These are phyloP conservation scores for Cubamyces sp. DNA, from an alignment of 768 basidiomycete genomes.

Conservation along the genomic window DNA sequence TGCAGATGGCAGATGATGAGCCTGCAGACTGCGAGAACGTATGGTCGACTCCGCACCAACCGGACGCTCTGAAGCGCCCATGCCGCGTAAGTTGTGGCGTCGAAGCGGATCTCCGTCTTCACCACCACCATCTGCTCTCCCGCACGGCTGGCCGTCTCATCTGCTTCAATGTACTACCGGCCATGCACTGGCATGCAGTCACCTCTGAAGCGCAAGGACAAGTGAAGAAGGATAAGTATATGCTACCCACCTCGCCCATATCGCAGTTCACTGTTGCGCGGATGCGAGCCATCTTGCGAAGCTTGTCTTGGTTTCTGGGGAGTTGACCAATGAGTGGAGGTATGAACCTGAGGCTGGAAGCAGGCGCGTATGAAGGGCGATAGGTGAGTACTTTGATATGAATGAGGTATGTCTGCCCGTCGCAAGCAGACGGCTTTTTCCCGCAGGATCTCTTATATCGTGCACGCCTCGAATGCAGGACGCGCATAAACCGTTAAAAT, in stretches of 20 bases:
- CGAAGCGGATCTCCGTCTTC: neutral
- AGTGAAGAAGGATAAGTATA: too few relatives aligned
- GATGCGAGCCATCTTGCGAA: conserved; percentile 7
- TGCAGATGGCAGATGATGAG: too few relatives aligned
- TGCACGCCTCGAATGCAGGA: neutral
- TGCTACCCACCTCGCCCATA: conserved; percentile 36
- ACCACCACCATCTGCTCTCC: neutral
- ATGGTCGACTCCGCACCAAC: too few relatives aligned
- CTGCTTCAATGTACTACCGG: too few relatives aligned
- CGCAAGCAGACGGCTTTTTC: neutral
- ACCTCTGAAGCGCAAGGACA: too few relatives aligned
- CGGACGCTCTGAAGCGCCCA: neutral
- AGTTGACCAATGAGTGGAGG: neutral
- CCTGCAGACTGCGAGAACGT: too few relatives aligned
- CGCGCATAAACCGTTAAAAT: neutral
- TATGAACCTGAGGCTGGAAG: neutral
- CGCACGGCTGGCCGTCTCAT: neutral
- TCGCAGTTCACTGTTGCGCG: conserved; percentile 39
- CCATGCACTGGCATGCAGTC: too few relatives aligned
- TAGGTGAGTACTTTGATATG: neutral
- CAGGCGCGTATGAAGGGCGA: neutral
- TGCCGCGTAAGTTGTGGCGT: neutral
- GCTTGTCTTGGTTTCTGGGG: neutral
- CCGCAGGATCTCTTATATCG: neutral
- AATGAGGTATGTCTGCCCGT: neutral